Conservation (phyloP, 129 eudicot genomes). For the Saussurea involucrata region DNA sequence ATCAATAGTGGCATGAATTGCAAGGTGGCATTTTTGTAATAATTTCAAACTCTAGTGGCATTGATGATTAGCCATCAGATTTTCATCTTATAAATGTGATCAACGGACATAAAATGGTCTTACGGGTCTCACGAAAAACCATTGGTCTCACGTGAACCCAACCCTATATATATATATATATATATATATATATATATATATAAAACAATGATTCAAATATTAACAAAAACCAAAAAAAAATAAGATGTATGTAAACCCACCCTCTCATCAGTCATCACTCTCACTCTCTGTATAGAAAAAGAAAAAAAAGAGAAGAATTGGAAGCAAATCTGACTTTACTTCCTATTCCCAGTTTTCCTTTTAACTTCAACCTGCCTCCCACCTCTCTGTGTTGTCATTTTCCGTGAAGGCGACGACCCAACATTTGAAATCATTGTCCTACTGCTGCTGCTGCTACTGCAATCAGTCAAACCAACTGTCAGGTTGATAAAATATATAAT, state of each 20-base stretch:
- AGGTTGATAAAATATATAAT: background rate
- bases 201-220: constrained; percentile 18
- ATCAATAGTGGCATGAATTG: too few species aligned
- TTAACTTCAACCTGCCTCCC: constrained; percentile 63
- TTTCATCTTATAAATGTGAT: too few species aligned
- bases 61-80: too few species aligned
- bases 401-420: constrained; percentile 56
- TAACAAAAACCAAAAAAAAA: constrained; percentile 9
- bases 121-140: too few species aligned
- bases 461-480: constrained; percentile 7
- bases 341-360: constrained; percentile 64
- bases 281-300: constrained; percentile 25
- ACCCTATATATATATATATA: too few species aligned
- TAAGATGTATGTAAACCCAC: constrained; percentile 6
- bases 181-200: too few species aligned
- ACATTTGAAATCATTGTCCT: constrained; percentile 46
- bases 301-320: constrained; percentile 3
- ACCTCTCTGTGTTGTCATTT: constrained; percentile 39
- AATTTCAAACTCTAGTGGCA: too few species aligned
- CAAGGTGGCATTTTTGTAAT: too few species aligned
- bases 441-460: constrained; percentile 26
- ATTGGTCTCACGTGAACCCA: too few species aligned
- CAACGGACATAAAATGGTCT: too few species aligned
- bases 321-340: constrained; percentile 27
- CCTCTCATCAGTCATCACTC: constrained; percentile 23